Evolutionary conservation across 2,329 filamentous ascomycete species (phyloP).

Genomic region (Capronia americana): DNA sequence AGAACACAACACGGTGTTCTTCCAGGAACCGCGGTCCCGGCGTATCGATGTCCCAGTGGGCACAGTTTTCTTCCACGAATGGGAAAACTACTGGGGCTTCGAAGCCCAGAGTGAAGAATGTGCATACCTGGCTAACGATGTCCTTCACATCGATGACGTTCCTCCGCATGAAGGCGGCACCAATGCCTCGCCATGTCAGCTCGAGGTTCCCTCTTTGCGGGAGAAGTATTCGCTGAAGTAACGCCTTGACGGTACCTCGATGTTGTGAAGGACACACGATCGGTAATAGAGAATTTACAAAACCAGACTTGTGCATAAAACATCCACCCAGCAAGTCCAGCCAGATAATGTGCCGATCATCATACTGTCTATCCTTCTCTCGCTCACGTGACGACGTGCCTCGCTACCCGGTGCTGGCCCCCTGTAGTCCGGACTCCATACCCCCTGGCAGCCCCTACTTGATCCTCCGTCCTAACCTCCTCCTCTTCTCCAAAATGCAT

Average conservation of each 20-base stretch:
- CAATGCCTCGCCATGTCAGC: too few relatives aligned
- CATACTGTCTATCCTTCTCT: not conserved
- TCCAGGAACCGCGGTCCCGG: too few relatives aligned
- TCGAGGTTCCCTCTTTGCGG: too few relatives aligned
- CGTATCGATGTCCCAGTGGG: too few relatives aligned
- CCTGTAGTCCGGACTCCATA: not conserved
- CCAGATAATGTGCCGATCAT: not conserved
- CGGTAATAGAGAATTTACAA: not conserved
- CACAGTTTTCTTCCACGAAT: too few relatives aligned
- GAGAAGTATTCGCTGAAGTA: too few relatives aligned
- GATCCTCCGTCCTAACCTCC: conserved; percentile 1
- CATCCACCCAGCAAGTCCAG: not conserved
- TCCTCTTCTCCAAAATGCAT: conserved; percentile 18
- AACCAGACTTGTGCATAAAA: not conserved
- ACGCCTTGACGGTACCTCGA: not conserved
- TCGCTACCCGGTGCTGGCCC: not conserved
- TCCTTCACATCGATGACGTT: too few relatives aligned
- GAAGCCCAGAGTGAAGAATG: too few relatives aligned
- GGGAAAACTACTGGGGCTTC: too few relatives aligned
- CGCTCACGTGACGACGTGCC: not conserved
- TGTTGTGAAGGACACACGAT: not conserved
- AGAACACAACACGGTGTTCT: too few relatives aligned
- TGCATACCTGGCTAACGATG: too few relatives aligned
- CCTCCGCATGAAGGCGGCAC: too few relatives aligned
- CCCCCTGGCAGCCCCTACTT: not conserved